These are phyloP conservation scores for Aphanomyces invadans DNA, from an alignment of 352 stramenopile genomes.

Conservation along the genomic window DNA sequence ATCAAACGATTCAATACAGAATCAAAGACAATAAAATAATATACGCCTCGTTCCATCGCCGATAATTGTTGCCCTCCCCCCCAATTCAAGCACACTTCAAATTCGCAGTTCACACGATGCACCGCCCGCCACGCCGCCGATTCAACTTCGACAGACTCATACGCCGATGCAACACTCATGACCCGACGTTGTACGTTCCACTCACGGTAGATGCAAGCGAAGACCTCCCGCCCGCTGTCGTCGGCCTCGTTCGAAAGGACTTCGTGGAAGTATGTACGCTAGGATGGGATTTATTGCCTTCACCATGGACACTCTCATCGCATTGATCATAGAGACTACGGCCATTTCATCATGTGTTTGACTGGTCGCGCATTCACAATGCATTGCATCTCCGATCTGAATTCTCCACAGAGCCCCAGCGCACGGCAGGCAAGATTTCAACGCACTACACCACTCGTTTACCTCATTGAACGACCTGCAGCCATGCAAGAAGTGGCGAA, in stretches of 20 bases:
- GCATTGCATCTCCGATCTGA: not conserved
- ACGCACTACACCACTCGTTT: not conserved
- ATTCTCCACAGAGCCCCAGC: not conserved
- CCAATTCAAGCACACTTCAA: too few species aligned
- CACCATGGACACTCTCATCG: not conserved
- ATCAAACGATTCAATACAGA: too few species aligned
- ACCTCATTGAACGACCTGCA: not conserved
- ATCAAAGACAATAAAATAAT: too few species aligned
- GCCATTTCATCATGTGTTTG: constrained; percentile 14
- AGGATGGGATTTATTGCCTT: too few species aligned
- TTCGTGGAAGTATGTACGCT: not conserved
- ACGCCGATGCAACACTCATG: not conserved
- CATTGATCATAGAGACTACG: not conserved
- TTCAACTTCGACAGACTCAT: not conserved
- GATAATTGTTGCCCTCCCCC: too few species aligned
- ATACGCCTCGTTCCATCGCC: too few species aligned
- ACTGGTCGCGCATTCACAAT: not conserved
- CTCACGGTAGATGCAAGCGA: not conserved
- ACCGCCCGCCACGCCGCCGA: too few species aligned
- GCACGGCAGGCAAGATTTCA: not conserved
- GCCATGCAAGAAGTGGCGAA: constrained; percentile 9
- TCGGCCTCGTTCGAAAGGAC: constrained; percentile 1
- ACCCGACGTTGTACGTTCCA: not conserved
- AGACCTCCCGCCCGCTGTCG: not conserved
- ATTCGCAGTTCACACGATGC: too few species aligned